Percentiles rank a stretch among this genome's conserved stretches.
phyloP scores from a whole-genome alignment of 2,329 filamentous ascomycete genomes.

The Tolypocladium nubicola region DNA sequence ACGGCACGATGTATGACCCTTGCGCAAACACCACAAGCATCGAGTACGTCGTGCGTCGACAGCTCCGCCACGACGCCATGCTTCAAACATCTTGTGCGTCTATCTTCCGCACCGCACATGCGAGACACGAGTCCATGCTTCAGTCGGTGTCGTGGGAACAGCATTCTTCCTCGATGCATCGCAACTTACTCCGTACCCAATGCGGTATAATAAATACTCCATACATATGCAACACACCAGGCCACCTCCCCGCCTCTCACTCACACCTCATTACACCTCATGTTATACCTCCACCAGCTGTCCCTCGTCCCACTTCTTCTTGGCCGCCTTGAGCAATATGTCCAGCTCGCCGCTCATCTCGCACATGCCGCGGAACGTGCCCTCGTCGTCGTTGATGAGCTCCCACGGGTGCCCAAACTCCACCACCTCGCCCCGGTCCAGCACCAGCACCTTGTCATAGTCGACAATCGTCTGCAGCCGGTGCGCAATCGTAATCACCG shows the following conservation, averaged over 20 bases:
- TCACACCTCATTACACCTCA: background rate
- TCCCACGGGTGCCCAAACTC: slow-evolving; percentile 89
- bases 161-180: too few relatives aligned
- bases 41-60: background rate
- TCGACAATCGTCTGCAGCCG: slow-evolving; percentile 93
- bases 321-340: slow-evolving; percentile 39
- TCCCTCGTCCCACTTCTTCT: slow-evolving; percentile 38
- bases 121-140: too few relatives aligned
- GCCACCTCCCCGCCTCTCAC: too few relatives aligned
- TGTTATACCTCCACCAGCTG: slow-evolving; percentile 22
- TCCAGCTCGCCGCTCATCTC: slow-evolving; percentile 52
- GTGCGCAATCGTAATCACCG: slow-evolving; percentile 94
- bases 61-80: background rate
- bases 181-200: too few relatives aligned
- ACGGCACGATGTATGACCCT: too few relatives aligned
- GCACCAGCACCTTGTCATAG: slow-evolving; percentile 92
- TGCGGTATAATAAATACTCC: background rate
- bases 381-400: slow-evolving; percentile 60
- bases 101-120: background rate
- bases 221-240: background rate
- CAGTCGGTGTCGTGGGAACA: too few relatives aligned
- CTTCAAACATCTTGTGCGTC: background rate
- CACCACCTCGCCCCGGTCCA: slow-evolving; percentile 79
- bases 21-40: too few relatives aligned
- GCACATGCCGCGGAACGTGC: slow-evolving; percentile 54